Percentiles rank a stretch among this genome's conserved stretches.
phyloP scores from a whole-genome alignment of 1,284 basidiomycete genomes.

The Ustilago shanxiensis region DNA sequence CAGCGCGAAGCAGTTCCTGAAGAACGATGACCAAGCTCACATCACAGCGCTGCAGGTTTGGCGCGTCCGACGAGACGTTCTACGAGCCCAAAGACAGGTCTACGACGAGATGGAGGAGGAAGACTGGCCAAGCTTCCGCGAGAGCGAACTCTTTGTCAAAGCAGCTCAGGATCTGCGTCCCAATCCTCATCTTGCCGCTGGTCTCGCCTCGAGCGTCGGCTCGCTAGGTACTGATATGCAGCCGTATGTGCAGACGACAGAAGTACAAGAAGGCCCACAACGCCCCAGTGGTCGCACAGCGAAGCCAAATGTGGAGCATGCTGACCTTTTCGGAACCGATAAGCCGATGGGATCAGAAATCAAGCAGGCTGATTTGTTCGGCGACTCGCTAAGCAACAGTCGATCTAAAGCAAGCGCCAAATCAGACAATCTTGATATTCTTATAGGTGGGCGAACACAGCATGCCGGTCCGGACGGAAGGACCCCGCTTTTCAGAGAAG shows the following conservation, averaged over 20 bases:
- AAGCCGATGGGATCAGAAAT: slow-evolving; percentile 27
- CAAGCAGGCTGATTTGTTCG: slow-evolving; percentile 40
- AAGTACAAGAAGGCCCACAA: slow-evolving; percentile 14
- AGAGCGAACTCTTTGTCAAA: slow-evolving; percentile 89
- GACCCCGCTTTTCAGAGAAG: slow-evolving; percentile 55
- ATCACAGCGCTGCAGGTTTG: slow-evolving; percentile 40
- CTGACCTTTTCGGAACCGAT: slow-evolving; percentile 48
- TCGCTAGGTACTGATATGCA: slow-evolving; percentile 30
- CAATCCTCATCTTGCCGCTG: slow-evolving; percentile 70
- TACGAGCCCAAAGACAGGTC: slow-evolving; percentile 85
- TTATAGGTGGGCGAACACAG: slow-evolving; percentile 58
- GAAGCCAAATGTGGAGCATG: slow-evolving; percentile 34
- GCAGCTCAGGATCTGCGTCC: slow-evolving; percentile 80
- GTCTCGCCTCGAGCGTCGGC: slow-evolving; percentile 46
- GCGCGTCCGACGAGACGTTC: slow-evolving; percentile 77
- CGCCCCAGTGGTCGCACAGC: slow-evolving; percentile 12
- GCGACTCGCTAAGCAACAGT: slow-evolving; percentile 31
- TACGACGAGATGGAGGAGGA: slow-evolving; percentile 86
- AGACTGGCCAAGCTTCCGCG: slow-evolving; percentile 88
- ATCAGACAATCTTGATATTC: slow-evolving; percentile 55
- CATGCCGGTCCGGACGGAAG: slow-evolving; percentile 49
- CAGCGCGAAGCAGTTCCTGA: slow-evolving; percentile 78
- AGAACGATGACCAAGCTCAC: slow-evolving; percentile 53
- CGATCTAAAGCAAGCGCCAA: slow-evolving; percentile 47
- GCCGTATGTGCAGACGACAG: not conserved